Base-by-base conservation (phyloP, 2,329 filamentous ascomycete species). In the Fusarium sp. region DNA sequence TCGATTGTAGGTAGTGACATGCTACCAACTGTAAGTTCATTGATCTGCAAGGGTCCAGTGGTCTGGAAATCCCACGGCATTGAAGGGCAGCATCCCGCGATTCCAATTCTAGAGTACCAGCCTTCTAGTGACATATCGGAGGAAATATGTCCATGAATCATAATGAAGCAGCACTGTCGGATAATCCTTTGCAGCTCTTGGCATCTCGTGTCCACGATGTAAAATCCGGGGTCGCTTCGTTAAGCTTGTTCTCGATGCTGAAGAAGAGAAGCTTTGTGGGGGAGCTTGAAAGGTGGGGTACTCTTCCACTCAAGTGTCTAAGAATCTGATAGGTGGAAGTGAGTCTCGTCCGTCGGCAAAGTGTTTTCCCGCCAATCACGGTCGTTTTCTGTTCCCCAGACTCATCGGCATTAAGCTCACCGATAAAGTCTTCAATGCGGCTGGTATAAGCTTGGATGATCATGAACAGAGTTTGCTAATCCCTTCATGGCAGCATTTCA, bases 131-230 rank as follows among this genome's bases (percentile, higher is more conserved):
- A 46, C 22, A 51, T 43, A 11, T 7, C 63, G 44, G 63, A 55
- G 8, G 16, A 44, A 15, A 4, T n/a, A 4, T 16, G 46, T 66
- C 64, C 64, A 42, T 55, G 38, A 67, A 67, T 66, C 54, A 65
- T n/a, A 22, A 18, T 8, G 4, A 9, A 34, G 25, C 7, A 18
- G 14, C 3, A 4, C 11, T n/a, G 5, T 20, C 15, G 18, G 15
- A 22, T 18, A 38, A n/a, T 40, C 5, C 18, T 20, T 3, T 25
- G 8, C 10, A 29, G 20, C 14, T 14, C 63, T 59, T 66, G 63
- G 40, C 43, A 59, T 18, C 27, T 38, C 49, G 16, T 25, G 30
- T 51, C 6, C 34, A 24, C 34, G 5, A 30, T 47, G 42, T 15
- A 53, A 27, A 59, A 42, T 40, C 63, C 45, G 63, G 60, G 63